Conservation (phyloP, 1,284 basidiomycete species). For the Coniferiporia weirii region DNA sequence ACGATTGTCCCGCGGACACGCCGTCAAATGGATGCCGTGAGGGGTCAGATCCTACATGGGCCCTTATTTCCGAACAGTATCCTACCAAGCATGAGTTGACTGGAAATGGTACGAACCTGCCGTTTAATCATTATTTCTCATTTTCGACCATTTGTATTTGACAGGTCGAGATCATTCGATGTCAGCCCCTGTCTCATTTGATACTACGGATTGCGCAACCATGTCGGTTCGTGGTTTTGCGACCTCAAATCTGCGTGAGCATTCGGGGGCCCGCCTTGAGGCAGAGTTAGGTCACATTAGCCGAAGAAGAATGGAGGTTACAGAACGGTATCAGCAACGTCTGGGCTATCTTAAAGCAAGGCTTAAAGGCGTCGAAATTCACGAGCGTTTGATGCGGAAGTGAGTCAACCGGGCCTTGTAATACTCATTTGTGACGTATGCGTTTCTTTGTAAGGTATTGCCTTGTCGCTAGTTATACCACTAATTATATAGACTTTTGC, state of each 20-base stretch:
- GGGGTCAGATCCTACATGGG: constrained; percentile 29
- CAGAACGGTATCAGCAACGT: constrained; percentile 56
- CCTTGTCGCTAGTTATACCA: too few species aligned
- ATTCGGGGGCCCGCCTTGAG: constrained; percentile 27
- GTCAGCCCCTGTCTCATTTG: background rate
- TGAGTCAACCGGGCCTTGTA: constrained; percentile 11
- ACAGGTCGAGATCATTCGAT: background rate
- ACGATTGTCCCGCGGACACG: constrained; percentile 35
- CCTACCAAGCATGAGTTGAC: background rate
- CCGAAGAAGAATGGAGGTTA: constrained; percentile 55
- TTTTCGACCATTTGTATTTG: background rate
- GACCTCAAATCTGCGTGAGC: background rate
- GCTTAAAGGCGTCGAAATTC: constrained; percentile 68
- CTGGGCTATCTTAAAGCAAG: constrained; percentile 66
- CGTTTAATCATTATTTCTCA: background rate
- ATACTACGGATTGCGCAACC: background rate
- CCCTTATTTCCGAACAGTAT: constrained; percentile 28
- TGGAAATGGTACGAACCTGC: background rate
- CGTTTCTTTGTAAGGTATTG: background rate
- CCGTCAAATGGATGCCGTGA: constrained; percentile 17
- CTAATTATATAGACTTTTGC: too few species aligned
- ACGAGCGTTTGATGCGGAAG: constrained; percentile 55
- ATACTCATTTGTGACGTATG: background rate
- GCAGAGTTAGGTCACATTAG: constrained; percentile 59
- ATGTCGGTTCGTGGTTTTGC: background rate